Base-by-base conservation (phyloP, 495 filamentous ascomycete genomes). In the Immersiella caudata region DNA sequence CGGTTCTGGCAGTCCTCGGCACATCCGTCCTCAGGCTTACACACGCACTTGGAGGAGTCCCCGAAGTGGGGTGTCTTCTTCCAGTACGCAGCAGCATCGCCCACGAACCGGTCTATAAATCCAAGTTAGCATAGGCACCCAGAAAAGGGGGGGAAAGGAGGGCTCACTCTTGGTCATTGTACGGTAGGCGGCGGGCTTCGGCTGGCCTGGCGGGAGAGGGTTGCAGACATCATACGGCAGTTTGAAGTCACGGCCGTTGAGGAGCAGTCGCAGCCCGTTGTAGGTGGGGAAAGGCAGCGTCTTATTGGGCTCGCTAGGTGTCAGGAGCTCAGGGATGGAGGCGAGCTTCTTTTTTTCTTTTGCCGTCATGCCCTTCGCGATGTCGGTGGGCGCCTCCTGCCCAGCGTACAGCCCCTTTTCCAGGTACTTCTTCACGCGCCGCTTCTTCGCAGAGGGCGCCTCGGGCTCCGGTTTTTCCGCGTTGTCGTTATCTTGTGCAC, bases 1-100 rank as follows among this genome's bases (percentile, higher is more conserved):
- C 93, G 87, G 73, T 99, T 99, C 72, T 94, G 89, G 79, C 95
- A 99, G 68, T 89, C 82, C 61, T 97, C 93, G 68, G 88, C 93
- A 73, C 95, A 99, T 29, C 93, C 93, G 51, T 87, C 88, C 27
- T 91, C 89, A 50, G 84, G 80, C 12, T 80, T 85, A 77, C 95
- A 99, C 67, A 93, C 88, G 76, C 95, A 99, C 72, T 84, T 87
- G 49, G 85, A 87, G 50, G 84, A 94, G 46, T 91, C 83, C 64
- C 92, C 90, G 65, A 90, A 83, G 18, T 86, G 85, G 54, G 89
- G 90, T 65, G 85, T 87, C 68, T 91, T 92, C 74, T 90, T 92
- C 94, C 95, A 97, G 67, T 90, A 82, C 14, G 87, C 85, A n/a
- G 83, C 85, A 29, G 95, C 92, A 71, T 97, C 92, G 26, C 95